Evolutionary conservation across 257 asterid genomes (phyloP).

Genomic region (Penstemon davidsonii): DNA sequence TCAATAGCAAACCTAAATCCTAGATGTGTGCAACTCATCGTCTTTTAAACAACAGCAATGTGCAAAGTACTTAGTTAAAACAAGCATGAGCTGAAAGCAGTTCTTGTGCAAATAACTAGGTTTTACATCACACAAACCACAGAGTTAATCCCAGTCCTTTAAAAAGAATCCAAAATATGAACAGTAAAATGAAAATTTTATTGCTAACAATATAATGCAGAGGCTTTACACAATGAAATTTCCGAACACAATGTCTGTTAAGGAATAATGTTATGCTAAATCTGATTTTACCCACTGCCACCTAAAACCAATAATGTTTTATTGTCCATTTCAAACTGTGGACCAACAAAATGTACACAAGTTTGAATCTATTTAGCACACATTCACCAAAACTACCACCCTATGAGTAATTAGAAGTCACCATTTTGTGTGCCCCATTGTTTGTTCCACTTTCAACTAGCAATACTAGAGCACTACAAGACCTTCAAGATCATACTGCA

Average conservation of each 20-base stretch:
- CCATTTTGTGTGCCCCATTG: not conserved
- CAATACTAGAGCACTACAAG: not conserved
- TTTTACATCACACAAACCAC: not conserved
- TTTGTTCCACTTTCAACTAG: not conserved
- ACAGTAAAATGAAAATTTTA: not conserved
- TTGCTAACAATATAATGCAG: not conserved
- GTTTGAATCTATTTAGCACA: slow-evolving; percentile 4
- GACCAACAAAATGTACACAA: slow-evolving; percentile 8
- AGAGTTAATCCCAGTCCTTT: not conserved
- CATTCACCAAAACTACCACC: not conserved
- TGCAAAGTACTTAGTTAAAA: too few species aligned
- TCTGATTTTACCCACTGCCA: not conserved
- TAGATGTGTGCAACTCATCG: too few species aligned
- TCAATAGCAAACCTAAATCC: too few species aligned
- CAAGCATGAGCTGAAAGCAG: too few species aligned
- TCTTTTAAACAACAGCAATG: too few species aligned
- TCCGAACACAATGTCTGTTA: not conserved
- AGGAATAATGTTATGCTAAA: not conserved
- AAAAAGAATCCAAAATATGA: not conserved
- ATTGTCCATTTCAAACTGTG: not conserved
- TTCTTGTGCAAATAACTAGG: not conserved
- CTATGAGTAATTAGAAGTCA: not conserved
- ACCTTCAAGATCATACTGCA: slow-evolving; percentile 73
- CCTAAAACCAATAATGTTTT: too few species aligned
- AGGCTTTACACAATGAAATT: not conserved